Conservation (phyloP, 768 basidiomycete species). For the Cantharellus anzutake region DNA sequence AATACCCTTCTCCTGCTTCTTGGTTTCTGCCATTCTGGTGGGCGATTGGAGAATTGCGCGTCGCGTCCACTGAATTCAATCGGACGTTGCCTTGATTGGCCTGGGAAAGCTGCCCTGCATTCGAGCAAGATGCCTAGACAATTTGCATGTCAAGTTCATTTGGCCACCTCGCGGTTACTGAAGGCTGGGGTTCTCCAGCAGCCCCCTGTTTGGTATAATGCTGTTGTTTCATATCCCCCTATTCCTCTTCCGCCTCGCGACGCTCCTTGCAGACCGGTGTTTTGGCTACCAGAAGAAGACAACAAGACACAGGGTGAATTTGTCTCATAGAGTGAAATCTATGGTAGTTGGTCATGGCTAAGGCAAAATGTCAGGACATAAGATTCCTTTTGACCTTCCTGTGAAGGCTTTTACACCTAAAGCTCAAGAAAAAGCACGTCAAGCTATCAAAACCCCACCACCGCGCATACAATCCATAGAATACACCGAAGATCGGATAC, state of each 20-base stretch:
- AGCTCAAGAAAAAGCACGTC: conserved; percentile 13
- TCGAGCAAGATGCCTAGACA: conserved; percentile 37
- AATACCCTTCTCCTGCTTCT: conserved; percentile 11
- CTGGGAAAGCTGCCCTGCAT: not conserved
- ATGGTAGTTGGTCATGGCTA: too few species aligned
- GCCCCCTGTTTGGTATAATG: conserved; percentile 67
- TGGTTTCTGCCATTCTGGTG: conserved; percentile 8
- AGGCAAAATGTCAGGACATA: conserved; percentile 7
- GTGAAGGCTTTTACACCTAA: conserved; percentile 9
- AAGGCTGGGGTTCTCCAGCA: conserved; percentile 38
- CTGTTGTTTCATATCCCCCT: conserved; percentile 78
- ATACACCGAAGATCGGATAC: conserved; percentile 71
- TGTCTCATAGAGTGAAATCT: too few species aligned
- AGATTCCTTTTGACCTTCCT: conserved; percentile 32
- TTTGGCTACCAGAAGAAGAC: not conserved
- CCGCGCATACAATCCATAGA: conserved; percentile 35
- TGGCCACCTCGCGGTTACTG: conserved; percentile 66
- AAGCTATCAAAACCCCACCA: conserved; percentile 13
- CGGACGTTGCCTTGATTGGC: not conserved
- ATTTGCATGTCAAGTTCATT: conserved; percentile 76
- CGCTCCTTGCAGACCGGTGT: conserved; percentile 22
- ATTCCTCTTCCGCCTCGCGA: conserved; percentile 64
- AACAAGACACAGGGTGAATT: too few species aligned
- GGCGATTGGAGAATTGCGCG: not conserved
- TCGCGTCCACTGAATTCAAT: not conserved